Conservation (phyloP, 805 yeast species). For the Candida arabinofermentans region DNA sequence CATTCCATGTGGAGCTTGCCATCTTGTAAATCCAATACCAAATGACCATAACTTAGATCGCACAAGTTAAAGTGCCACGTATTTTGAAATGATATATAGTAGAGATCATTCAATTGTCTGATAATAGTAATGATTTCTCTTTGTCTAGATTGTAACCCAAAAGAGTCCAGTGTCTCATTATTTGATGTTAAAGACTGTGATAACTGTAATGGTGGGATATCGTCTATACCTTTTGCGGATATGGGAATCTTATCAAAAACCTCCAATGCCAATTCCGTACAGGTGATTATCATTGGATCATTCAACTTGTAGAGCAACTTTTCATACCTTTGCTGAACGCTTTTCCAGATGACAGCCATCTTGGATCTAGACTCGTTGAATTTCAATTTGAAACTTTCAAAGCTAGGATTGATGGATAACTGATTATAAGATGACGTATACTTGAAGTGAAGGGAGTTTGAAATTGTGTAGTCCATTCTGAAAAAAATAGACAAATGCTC, state of each 20-base stretch:
- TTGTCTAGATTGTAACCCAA: constrained; percentile 36
- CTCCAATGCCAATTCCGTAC: constrained; percentile 52
- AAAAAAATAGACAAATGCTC: constrained; percentile 64
- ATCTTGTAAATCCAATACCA: constrained; percentile 39
- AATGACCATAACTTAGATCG: constrained; percentile 51
- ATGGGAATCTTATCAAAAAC: constrained; percentile 62
- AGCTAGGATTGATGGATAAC: constrained; percentile 55
- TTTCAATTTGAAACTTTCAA: constrained; percentile 60
- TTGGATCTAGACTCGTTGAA: constrained; percentile 59
- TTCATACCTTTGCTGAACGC: constrained; percentile 50
- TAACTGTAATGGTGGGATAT: constrained; percentile 28
- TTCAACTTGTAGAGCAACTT: constrained; percentile 35
- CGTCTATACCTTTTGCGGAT: constrained; percentile 33
- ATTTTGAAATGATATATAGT: constrained; percentile 62
- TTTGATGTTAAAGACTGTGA: constrained; percentile 16
- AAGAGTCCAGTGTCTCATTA: constrained; percentile 40
- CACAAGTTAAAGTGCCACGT: constrained; percentile 77
- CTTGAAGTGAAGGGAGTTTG: constrained; percentile 69
- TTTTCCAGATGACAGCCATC: constrained; percentile 60
- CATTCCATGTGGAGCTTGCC: constrained; percentile 52
- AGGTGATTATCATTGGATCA: constrained; percentile 40
- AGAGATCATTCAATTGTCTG: constrained; percentile 53
- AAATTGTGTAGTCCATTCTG: constrained; percentile 67
- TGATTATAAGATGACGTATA: constrained; percentile 70
- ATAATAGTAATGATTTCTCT: constrained; percentile 39